Conservation (phyloP, 2,329 filamentous ascomycete species). For the Chaetomiaceae sp. region DNA sequence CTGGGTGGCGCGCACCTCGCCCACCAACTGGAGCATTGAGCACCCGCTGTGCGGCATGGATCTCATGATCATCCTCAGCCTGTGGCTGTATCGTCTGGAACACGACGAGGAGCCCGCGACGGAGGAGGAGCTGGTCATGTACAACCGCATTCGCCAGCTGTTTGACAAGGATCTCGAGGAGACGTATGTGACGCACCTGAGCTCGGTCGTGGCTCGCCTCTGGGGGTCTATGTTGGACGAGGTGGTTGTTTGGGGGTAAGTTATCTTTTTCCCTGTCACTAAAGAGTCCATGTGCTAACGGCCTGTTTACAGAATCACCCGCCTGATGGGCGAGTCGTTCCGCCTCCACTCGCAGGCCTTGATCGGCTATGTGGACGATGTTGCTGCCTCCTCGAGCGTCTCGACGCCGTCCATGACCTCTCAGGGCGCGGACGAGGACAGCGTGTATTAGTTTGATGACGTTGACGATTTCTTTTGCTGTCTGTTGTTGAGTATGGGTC, state of each 20-base stretch:
- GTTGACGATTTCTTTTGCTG: conserved; percentile 50
- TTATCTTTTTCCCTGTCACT: conserved; percentile 29
- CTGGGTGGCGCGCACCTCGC: conserved; percentile 96
- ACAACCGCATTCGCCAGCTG: conserved; percentile 83
- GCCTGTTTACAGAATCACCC: conserved; percentile 64
- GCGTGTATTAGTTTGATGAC: conserved; percentile 58
- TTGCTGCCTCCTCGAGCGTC: conserved; percentile 63
- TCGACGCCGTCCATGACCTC: conserved; percentile 69
- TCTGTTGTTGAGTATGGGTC: conserved; percentile 34
- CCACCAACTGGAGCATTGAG: conserved; percentile 98
- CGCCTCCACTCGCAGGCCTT: conserved; percentile 94
- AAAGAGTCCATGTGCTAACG: conserved; percentile 39
- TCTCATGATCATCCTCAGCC: conserved; percentile 92
- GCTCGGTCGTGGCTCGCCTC: conserved; percentile 88
- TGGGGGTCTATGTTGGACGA: conserved; percentile 99
- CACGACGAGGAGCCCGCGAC: conserved; percentile 91
- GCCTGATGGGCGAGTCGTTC: conserved; percentile 97
- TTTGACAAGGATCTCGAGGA: conserved; percentile 90
- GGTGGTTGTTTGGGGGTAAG: conserved; percentile 98
- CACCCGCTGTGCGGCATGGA: conserved; percentile 95
- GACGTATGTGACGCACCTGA: conserved; percentile 75
- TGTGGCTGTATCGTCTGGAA: conserved; percentile 99
- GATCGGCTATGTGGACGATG: conserved; percentile 86
- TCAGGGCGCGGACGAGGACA: conserved; percentile 66
- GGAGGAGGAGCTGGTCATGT: conserved; percentile 81